These are phyloP conservation scores for Tricholomella constricta DNA, from an alignment of 768 basidiomycete species.

Conservation along the genomic window DNA sequence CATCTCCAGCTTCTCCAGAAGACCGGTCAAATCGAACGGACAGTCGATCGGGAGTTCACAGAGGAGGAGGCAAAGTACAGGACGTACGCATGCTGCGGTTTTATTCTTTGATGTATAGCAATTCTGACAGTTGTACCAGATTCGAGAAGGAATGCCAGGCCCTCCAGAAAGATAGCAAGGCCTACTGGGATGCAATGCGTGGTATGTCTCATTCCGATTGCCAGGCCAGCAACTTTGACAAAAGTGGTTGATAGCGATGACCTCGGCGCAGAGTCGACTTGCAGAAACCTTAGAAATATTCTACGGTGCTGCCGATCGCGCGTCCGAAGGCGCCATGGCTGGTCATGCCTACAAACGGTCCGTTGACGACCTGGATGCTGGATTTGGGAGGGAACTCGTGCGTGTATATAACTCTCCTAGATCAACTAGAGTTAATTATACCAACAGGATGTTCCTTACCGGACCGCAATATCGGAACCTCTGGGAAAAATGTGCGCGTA, in stretches of 20 bases:
- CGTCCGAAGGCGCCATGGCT: constrained; percentile 94
- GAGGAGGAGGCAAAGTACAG: constrained; percentile 91
- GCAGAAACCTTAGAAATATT: constrained; percentile 94
- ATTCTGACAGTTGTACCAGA: constrained; percentile 42
- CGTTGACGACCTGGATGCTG: constrained; percentile 89
- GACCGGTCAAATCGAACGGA: constrained; percentile 97
- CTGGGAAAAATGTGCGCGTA: constrained; percentile 96
- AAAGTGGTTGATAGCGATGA: constrained; percentile 70
- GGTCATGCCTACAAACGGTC: constrained; percentile 95
- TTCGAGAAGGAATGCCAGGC: constrained; percentile 96
- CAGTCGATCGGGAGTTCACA: constrained; percentile 90
- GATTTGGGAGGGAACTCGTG: constrained; percentile 83
- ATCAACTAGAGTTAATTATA: constrained; percentile 1
- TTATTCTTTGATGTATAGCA: neutral
- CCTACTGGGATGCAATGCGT: constrained; percentile 92
- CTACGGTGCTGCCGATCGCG: constrained; percentile 82
- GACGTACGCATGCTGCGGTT: constrained; percentile 60
- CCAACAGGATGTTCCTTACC: constrained; percentile 85
- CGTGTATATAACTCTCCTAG: constrained; percentile 21
- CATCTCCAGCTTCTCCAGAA: constrained; percentile 83
- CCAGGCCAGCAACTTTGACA: neutral
- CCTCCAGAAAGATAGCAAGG: constrained; percentile 94
- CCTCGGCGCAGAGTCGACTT: constrained; percentile 86
- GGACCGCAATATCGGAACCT: constrained; percentile 94
- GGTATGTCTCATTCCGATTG: constrained; percentile 45